Evolutionary conservation across 768 basidiomycete species (phyloP), one percentile per base, ranked within the genome.

Genomic region (Podaxis sp.): DNA sequence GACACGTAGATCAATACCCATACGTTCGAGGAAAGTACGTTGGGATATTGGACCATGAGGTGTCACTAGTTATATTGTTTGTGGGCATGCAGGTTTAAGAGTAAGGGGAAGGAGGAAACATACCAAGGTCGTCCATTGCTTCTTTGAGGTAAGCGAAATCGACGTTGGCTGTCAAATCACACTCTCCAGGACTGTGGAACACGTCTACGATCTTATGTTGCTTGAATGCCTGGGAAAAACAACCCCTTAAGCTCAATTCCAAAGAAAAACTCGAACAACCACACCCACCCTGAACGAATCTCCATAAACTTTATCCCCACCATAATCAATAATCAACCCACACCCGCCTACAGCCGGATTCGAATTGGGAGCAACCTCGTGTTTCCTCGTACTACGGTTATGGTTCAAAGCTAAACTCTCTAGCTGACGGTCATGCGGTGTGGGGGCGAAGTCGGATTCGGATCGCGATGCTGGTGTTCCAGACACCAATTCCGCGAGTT

Each of bases 131-230:
- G 1, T 71, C 70, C 63, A 94, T 77, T 0, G 91, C 87, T 74
- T 97, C 93, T 68, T 82, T 81, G 50, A 98, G 78, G 70, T 91
- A 92, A 0, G 87, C 84, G 73, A 98, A 98, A 74, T 99, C 95
- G 51, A 99, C 96, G 68, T 98, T 97, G n/a, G 90, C 88, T 0
- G 97, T 99, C 50, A 98, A 74, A 72, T 99, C 97, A 44, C 91
- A 89, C 44, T 90, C 81, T 16, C 97, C 97, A 0, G 95, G 95
- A 9, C 80, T 76, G 55, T 89, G 79, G 68, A 98, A 96, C 3
- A 91, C 79, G 70, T 95, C 89, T 1, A 91, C 89, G 13, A 93
- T 85, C 61, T 87, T 81, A 69, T 98, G 97, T 21, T 85, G 78
- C 71, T 88, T 89, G 80, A 99, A 98, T 0, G 90, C 97, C 95